A percentile compares a stretch with the other conserved stretches of the same genome.
These are phyloP conservation scores for Aegilops sharonensis DNA, from an alignment of 176 grass and related monocot species.

Conservation along the genomic window DNA sequence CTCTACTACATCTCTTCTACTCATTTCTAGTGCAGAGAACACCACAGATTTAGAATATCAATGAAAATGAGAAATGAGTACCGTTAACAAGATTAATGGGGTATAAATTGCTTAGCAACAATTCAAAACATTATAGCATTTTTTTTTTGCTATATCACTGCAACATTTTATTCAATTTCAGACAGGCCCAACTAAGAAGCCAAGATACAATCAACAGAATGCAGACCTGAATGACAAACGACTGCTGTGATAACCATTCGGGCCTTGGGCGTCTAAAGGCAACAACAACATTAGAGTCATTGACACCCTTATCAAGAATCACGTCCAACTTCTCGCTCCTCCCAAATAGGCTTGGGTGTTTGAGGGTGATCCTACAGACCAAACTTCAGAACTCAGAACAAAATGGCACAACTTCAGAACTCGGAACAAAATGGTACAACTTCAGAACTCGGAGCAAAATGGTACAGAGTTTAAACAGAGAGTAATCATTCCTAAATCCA, in stretches of 20 bases:
- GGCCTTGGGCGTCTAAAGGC: conserved; percentile 73
- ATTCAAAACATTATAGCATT: not conserved
- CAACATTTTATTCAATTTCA: not conserved
- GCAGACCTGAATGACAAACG: conserved; percentile 81
- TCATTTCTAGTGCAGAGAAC: not conserved
- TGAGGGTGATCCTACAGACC: conserved; percentile 64
- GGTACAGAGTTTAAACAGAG: not conserved
- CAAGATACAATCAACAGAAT: not conserved
- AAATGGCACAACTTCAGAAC: not conserved
- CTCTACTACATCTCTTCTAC: not conserved
- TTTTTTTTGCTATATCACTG: not conserved
- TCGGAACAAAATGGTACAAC: not conserved
- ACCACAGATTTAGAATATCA: not conserved
- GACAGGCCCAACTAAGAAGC: not conserved
- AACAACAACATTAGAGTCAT: conserved; percentile 75
- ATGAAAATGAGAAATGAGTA: not conserved
- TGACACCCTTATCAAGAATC: conserved; percentile 82
- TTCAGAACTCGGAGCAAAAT: too few relatives aligned
- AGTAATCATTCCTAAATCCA: not conserved
- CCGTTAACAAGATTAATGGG: not conserved
- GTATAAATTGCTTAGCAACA: not conserved
- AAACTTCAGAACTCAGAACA: conserved; percentile 12
- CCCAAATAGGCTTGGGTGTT: conserved; percentile 84
- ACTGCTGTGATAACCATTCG: conserved; percentile 71
- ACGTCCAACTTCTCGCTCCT: conserved; percentile 87